Conservation (phyloP, 1,284 basidiomycete genomes). For the Neolentinus lepideus region DNA sequence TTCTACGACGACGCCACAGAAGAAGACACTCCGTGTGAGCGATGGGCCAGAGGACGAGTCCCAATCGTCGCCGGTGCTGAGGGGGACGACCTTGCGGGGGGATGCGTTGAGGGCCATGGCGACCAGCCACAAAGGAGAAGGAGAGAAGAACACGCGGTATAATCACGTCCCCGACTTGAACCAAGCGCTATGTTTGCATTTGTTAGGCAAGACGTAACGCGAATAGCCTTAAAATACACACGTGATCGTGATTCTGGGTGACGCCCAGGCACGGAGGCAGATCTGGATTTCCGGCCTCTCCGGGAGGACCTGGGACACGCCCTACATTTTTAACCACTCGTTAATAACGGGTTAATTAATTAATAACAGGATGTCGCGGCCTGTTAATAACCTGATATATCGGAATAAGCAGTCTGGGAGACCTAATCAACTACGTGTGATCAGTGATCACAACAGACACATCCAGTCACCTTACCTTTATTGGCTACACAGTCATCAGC, state of each 20-base stretch:
- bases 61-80: slow-evolving; percentile 55
- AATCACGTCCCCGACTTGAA: neutral
- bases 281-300: neutral
- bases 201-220: neutral
- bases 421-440: too few relatives aligned
- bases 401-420: too few relatives aligned
- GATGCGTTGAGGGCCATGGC: slow-evolving; percentile 42
- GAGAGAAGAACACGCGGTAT: neutral
- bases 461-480: too few relatives aligned
- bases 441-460: too few relatives aligned
- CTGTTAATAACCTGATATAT: too few relatives aligned
- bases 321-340: too few relatives aligned
- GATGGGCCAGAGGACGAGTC: slow-evolving; percentile 26
- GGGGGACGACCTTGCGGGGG: slow-evolving; percentile 65
- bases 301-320: neutral
- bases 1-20: slow-evolving; percentile 77
- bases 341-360: too few relatives aligned
- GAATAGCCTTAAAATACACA: neutral
- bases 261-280: neutral
- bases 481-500: too few relatives aligned
- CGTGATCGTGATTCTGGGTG: neutral
- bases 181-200: neutral
- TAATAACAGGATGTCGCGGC: too few relatives aligned
- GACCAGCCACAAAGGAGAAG: slow-evolving; percentile 1
- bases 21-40: slow-evolving; percentile 68